A percentile compares a stretch with the other conserved stretches of the same genome.
These are phyloP conservation scores for Aspergillus spinulosporus DNA, from an alignment of 2,329 filamentous ascomycete genomes.

Conservation along the genomic window DNA sequence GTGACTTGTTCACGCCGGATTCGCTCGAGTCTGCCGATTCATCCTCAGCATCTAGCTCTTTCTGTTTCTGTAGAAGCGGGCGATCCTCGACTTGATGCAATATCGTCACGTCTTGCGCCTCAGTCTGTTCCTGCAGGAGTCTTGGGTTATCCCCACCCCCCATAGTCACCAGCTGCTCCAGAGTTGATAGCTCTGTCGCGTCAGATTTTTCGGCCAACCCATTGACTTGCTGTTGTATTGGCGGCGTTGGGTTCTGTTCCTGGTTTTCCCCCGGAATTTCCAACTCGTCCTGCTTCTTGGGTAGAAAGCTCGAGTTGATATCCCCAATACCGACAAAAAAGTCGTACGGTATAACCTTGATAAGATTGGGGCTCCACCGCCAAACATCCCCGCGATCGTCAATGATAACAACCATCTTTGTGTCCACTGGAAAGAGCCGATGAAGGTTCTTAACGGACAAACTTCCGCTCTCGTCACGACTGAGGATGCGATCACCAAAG, in stretches of 20 bases:
- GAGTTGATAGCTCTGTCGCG: conserved; percentile 52
- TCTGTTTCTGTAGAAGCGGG: conserved; percentile 87
- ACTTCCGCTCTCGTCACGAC: conserved; percentile 93
- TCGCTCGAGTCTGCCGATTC: conserved; percentile 60
- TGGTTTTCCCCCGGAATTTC: conserved; percentile 48
- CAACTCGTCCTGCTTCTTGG: conserved; percentile 63
- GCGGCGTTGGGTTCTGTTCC: conserved; percentile 27
- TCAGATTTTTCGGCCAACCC: conserved; percentile 31
- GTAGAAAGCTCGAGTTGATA: conserved; percentile 96
- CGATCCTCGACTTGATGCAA: conserved; percentile 87
- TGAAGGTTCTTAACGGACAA: conserved; percentile 87
- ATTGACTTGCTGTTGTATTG: conserved; percentile 34
- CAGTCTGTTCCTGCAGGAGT: conserved; percentile 71
- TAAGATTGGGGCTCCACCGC: conserved; percentile 88
- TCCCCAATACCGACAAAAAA: conserved; percentile 98
- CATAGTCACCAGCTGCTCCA: conserved; percentile 76
- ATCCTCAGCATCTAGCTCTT: conserved; percentile 83
- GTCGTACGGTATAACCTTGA: conserved; percentile 93
- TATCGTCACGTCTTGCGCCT: conserved; percentile 83
- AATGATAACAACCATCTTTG: conserved; percentile 98
- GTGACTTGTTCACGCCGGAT: conserved; percentile 43
- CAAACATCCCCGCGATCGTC: conserved; percentile 96
- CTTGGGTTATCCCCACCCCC: conserved; percentile 67
- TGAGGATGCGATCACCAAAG: conserved; percentile 93
- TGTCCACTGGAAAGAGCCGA: conserved; percentile 91